Evolutionary conservation across 371 early-diverging fungal species (phyloP).

Genomic region (Apophysomyces trapeziformis): DNA sequence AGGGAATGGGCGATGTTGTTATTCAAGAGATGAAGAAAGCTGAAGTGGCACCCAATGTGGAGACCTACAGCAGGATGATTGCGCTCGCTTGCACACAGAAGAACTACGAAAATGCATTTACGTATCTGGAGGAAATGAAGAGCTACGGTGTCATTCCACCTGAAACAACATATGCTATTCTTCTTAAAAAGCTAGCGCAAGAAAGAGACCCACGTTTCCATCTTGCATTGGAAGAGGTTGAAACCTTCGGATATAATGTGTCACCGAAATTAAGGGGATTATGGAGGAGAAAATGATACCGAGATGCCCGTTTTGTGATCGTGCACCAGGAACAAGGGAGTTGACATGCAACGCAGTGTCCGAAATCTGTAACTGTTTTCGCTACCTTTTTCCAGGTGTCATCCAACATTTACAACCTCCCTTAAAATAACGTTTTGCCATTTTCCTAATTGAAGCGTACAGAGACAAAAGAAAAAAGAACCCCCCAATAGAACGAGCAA

Average conservation of each 20-base stretch:
- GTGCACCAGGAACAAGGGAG: too few relatives aligned
- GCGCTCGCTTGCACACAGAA: slow-evolving; percentile 51
- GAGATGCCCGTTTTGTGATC: background rate
- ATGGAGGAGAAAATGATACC: slow-evolving; percentile 23
- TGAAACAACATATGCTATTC: slow-evolving; percentile 51
- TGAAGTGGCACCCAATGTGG: slow-evolving; percentile 56
- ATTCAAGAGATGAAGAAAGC: slow-evolving; percentile 62
- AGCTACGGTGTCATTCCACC: slow-evolving; percentile 68
- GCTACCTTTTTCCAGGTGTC: too few relatives aligned
- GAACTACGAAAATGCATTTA: slow-evolving; percentile 78
- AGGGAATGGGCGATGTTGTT: slow-evolving; percentile 59
- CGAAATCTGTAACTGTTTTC: too few relatives aligned
- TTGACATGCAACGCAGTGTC: too few relatives aligned
- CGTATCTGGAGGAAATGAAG: slow-evolving; percentile 81
- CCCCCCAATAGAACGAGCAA: too few relatives aligned
- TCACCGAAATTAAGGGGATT: slow-evolving; percentile 23
- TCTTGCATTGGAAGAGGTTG: slow-evolving; percentile 76
- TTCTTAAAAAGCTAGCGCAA: slow-evolving; percentile 65
- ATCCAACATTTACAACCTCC: too few relatives aligned
- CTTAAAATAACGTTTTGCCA: too few relatives aligned
- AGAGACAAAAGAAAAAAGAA: too few relatives aligned
- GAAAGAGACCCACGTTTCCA: slow-evolving; percentile 72
- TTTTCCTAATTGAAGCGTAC: too few relatives aligned
- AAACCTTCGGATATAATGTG: slow-evolving; percentile 56
- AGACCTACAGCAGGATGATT: slow-evolving; percentile 66